Evolutionary conservation across 768 basidiomycete species (phyloP).

Genomic region (Leccinum barrowsii): DNA sequence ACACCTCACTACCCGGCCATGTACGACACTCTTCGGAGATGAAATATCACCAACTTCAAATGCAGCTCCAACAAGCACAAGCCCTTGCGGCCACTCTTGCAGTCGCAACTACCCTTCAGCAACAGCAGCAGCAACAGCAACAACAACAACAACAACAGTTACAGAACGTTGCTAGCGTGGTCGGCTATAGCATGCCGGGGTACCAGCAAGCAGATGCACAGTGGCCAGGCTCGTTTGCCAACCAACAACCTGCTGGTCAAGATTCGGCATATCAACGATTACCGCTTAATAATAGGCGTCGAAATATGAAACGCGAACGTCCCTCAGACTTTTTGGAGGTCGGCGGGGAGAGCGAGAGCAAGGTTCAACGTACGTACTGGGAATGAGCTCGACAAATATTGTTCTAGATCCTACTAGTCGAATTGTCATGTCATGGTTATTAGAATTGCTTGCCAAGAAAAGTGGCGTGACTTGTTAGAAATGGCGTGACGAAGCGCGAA

Average conservation of each 20-base stretch:
- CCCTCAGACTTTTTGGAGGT: slow-evolving; percentile 84
- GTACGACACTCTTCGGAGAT: slow-evolving; percentile 79
- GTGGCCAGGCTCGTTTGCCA: slow-evolving; percentile 51
- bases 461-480: slow-evolving; percentile 12
- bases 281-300: slow-evolving; percentile 76
- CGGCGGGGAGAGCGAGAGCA: slow-evolving; percentile 57
- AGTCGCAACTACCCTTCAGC: slow-evolving; percentile 51
- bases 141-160: slow-evolving; percentile 39
- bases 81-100: slow-evolving; percentile 64
- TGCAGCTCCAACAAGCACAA: slow-evolving; percentile 78
- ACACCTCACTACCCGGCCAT: slow-evolving; percentile 64
- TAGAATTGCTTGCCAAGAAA: not conserved
- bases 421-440: not conserved
- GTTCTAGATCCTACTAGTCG: not conserved
- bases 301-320: slow-evolving; percentile 75
- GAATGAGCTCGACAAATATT: slow-evolving; percentile 36
- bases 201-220: slow-evolving; percentile 37
- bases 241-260: slow-evolving; percentile 62
- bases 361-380: slow-evolving; percentile 68
- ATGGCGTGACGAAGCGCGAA: slow-evolving; percentile 19
- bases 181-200: slow-evolving; percentile 42
- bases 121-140: slow-evolving; percentile 44
- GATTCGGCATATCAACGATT: slow-evolving; percentile 87
- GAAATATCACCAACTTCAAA: slow-evolving; percentile 77
- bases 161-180: slow-evolving; percentile 28